Percentiles rank a stretch among this genome's conserved stretches.
phyloP scores from a whole-genome alignment of 2,329 filamentous ascomycete genomes.

The Aspergillus felis region DNA sequence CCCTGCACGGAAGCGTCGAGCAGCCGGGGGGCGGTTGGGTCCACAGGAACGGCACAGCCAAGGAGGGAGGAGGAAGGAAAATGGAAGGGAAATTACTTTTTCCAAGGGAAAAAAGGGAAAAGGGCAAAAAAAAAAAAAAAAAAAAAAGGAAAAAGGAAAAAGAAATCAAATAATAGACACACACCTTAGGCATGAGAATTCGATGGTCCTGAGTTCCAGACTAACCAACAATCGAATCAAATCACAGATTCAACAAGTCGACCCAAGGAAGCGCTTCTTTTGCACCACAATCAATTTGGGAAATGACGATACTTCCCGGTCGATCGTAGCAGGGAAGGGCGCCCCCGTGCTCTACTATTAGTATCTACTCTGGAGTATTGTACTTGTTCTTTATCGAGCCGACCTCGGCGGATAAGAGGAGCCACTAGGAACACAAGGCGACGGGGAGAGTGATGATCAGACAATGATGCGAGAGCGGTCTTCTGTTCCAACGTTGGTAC shows the following conservation, averaged over 20 bases:
- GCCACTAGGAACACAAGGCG: not conserved
- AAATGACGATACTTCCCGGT: slow-evolving; percentile 8
- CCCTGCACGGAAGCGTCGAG: slow-evolving; percentile 16
- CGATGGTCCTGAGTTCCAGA: not conserved
- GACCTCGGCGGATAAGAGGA: not conserved
- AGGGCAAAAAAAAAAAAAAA: not conserved
- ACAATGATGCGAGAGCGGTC: not conserved
- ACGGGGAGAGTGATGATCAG: not conserved
- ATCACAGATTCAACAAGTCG: not conserved
- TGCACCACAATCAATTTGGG: slow-evolving; percentile 3
- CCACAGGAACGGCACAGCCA: slow-evolving; percentile 6
- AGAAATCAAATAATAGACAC: not conserved
- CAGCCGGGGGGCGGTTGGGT: slow-evolving; percentile 4
- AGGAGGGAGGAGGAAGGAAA: not conserved
- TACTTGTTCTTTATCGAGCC: not conserved
- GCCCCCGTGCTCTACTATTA: slow-evolving; percentile 1
- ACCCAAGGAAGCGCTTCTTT: slow-evolving; percentile 4
- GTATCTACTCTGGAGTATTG: not conserved
- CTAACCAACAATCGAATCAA: not conserved
- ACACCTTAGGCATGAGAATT: not conserved
- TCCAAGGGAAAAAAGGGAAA: not conserved
- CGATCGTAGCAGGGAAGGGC: slow-evolving; percentile 9
- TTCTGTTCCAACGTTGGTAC: not conserved
- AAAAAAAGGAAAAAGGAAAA: not conserved
- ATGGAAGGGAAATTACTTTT: not conserved